Evolutionary conservation across 441 rosid genomes (phyloP), one percentile per base, ranked within the genome.

Genomic region (Corymbia calophylla): DNA sequence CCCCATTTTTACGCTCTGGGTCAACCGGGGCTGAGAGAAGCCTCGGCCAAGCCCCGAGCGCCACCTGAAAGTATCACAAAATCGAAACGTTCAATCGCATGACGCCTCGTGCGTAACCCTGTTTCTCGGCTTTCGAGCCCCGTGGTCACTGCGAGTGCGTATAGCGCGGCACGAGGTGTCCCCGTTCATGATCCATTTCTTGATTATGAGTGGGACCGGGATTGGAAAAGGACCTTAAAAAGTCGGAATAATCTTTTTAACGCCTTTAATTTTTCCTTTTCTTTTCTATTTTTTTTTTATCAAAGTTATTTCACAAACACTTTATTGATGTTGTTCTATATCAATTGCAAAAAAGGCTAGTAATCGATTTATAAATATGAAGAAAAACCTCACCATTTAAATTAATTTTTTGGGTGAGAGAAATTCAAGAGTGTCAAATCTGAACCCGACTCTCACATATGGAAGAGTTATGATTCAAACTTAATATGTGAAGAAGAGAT

Each of bases 171-270:
- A 1, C 11, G 23, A 32, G 11, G 23, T 32, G 80, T 68, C 47
- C 14, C 47, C 8, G 0, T 18, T 68, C 39, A 55, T 21, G 23
- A 68, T 35, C 80, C 44, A 18, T 68, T 68, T 68, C 47, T 68
- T 68, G 80, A 32, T 39, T 29, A 5, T 18, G 0, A 0, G n/a
- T 29, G 9, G 7, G 9, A 62, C 4, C 1, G 4, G 18, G 68
- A 29, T 62, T 15, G 16, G 14, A 6, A 6, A 6, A 6, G 32
- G 18, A 62, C 29, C 70, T 62, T 62, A 29, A 62, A 62, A 0
- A 29, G 70, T 27, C 9, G 8, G 35, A 13, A 62, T 29, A 35
- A 18, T 5, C 66, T 60, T 60, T 39, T 39, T 60, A 27, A 60
- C 16, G 7, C 66, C 66, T 27, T 27, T 16, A 19, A n/a, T n/a